phyloP scores from a whole-genome alignment of 2,329 filamentous ascomycete species.

The Cytospora paraplurivora region DNA sequence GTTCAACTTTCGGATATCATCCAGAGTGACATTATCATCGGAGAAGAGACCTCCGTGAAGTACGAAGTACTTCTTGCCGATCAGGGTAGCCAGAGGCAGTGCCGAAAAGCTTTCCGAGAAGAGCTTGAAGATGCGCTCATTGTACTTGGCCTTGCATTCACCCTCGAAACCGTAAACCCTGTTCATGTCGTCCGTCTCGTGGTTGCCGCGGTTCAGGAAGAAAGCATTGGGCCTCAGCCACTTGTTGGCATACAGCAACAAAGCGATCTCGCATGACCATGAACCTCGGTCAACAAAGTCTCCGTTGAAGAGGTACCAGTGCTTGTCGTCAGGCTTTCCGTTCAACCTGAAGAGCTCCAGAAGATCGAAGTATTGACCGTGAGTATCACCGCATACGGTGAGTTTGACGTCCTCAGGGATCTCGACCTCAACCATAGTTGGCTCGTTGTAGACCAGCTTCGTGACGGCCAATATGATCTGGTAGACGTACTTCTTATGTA shows the following conservation, averaged over 20 bases:
- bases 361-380: conserved; percentile 98
- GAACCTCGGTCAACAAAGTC: conserved; percentile 98
- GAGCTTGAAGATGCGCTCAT: conserved; percentile 89
- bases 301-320: conserved; percentile 96
- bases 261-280: conserved; percentile 96
- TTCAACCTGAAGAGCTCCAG: conserved; percentile 95
- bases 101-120: conserved; percentile 99
- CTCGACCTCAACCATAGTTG: conserved; percentile 94
- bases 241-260: conserved; percentile 94
- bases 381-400: conserved; percentile 96
- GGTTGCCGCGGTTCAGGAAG: conserved; percentile 97
- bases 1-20: conserved; percentile 92
- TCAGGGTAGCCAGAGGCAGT: conserved; percentile 85
- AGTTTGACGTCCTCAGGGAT: conserved; percentile 76
- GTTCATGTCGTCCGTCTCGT: conserved; percentile 99
- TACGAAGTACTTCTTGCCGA: conserved; percentile 87
- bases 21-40: conserved; percentile 86
- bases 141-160: conserved; percentile 98
- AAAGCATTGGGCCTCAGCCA: conserved; percentile 86
- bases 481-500: conserved; percentile 96
- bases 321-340: conserved; percentile 79
- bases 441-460: conserved; percentile 86
- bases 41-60: conserved; percentile 96
- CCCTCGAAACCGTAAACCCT: conserved; percentile 97
- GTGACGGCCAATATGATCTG: conserved; percentile 91